phyloP scores from a whole-genome alignment of 2,329 filamentous ascomycete species.

The Ophiostoma sp. region DNA sequence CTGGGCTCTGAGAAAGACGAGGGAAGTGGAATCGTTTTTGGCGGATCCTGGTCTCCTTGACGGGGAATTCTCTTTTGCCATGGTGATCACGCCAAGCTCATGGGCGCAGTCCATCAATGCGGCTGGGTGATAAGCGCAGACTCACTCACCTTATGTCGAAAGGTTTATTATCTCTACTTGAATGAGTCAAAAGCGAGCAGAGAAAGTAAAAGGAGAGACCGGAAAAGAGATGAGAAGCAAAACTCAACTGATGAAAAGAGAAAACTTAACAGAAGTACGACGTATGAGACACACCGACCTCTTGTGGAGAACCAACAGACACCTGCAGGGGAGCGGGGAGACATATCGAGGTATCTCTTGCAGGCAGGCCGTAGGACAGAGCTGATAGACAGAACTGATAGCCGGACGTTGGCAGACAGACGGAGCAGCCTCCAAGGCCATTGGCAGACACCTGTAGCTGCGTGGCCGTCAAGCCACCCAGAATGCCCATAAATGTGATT shows the following conservation, averaged over 20 bases:
- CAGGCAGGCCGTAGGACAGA: neutral
- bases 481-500: constrained; percentile 16
- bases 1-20: neutral
- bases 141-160: too few relatives aligned
- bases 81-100: neutral
- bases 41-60: neutral
- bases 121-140: neutral
- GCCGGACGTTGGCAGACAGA: neutral
- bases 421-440: neutral
- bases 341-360: neutral
- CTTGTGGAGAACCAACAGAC: neutral
- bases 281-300: neutral
- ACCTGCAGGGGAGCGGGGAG: neutral
- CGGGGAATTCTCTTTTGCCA: neutral
- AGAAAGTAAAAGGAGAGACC: neutral
- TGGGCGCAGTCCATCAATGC: too few relatives aligned
- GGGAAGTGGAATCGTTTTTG: neutral
- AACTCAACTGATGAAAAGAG: neutral
- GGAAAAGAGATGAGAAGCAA: too few relatives aligned
- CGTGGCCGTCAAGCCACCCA: neutral
- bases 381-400: neutral
- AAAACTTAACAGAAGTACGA: neutral
- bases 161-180: too few relatives aligned
- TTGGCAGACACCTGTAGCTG: neutral
- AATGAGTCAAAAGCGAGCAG: neutral